Base-by-base conservation (phyloP, 108 stramenopile genomes). In the Schizochytrium sp. region DNA sequence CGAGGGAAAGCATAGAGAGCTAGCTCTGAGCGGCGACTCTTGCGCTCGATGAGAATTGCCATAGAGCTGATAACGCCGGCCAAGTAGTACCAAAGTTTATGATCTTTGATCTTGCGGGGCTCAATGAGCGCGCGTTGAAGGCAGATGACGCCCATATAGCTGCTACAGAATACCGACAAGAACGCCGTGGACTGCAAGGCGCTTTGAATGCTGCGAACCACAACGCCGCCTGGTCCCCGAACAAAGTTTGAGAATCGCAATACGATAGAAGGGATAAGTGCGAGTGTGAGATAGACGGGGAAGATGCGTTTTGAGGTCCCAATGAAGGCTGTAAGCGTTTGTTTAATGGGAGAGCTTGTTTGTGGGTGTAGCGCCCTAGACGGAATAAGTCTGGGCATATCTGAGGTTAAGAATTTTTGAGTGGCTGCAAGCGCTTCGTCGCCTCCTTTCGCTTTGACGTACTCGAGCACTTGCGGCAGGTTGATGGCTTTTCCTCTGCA, bases 11-110 rank as follows among this genome's bases (percentile, higher is more conserved):
- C 76, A 28, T 83, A 83, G 50, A 83, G 76, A 17, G 76, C 76
- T 7, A 83, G 76, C 53, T 83, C 76, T 2, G 76, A 83, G 2
- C 76, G 76, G 28, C 76, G 76, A 53, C 76, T 83, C 76, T 83
- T 83, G 76, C 76, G 76, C 3, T 83, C 76, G 1, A 83, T 83
- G 8, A 83, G n/a, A 53, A 83, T 83, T 47, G 76, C 49, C 1
- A 83, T 47, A 7, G 76, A 83, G 76, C 76, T 83, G 53, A 83
- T 5, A 53, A 83, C 40, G 53, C 76, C 76, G 12, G 76, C 76
- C 28, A 83, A 83, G 76, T 83, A 83, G 76, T 83, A 83, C 76
- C 76, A 83, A 10, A 83, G 53, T 28, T 83, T 83, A 53, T 83
- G 76, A 42, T 83, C 76, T 38, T 55, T 49, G 15, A 83, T 5